These are phyloP conservation scores for Penicillium psychrofluorescens DNA, from an alignment of 495 filamentous ascomycete genomes.

Conservation along the genomic window DNA sequence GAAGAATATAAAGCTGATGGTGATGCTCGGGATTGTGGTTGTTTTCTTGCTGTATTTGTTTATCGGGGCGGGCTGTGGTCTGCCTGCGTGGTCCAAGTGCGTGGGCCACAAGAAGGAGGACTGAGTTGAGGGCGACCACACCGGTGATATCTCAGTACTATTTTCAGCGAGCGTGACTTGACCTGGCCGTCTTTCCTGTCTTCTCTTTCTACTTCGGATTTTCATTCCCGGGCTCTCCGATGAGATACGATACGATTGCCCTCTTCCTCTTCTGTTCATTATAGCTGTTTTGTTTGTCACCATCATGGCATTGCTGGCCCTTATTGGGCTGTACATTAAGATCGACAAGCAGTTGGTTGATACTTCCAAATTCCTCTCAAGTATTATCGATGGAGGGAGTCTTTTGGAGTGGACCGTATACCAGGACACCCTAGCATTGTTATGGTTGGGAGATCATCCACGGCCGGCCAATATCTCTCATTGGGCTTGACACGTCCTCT, in stretches of 20 bases:
- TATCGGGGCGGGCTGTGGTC: slow-evolving; percentile 66
- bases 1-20: slow-evolving; percentile 97
- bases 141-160: too few species aligned
- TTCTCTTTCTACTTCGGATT: background rate
- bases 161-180: slow-evolving; percentile 7
- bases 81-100: slow-evolving; percentile 54
- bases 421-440: too few species aligned
- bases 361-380: background rate
- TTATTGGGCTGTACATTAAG: background rate
- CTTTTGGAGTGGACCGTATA: too few species aligned
- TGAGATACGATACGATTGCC: slow-evolving; percentile 11
- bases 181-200: slow-evolving; percentile 1
- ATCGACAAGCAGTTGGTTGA: background rate
- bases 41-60: slow-evolving; percentile 77
- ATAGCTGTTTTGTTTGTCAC: background rate
- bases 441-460: too few species aligned
- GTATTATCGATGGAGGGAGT: too few species aligned
- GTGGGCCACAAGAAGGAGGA: slow-evolving; percentile 21
- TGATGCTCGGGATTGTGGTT: slow-evolving; percentile 70
- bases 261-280: background rate
- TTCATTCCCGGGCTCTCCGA: slow-evolving; percentile 2
- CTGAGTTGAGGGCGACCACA: background rate
- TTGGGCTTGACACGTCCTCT: too few species aligned
- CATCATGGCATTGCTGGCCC: too few species aligned
- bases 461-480: too few species aligned